Conservation (phyloP, 768 basidiomycete species). For the Omphalotus guepiniiformis region DNA sequence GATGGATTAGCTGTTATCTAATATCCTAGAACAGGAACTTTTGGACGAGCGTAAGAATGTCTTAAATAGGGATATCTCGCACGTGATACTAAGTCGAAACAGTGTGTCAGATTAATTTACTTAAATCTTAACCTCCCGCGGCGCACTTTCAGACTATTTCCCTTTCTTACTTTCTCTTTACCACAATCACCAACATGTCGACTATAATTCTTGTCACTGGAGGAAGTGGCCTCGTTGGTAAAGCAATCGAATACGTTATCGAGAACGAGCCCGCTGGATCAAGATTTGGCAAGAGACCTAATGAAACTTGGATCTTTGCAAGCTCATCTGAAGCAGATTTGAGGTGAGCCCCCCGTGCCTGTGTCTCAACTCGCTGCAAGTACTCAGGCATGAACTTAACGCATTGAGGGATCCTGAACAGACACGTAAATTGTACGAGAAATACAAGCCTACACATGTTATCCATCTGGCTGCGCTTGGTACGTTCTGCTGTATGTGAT, state of each 20-base stretch:
- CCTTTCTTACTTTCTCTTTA: not conserved
- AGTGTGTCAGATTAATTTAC: too few species aligned
- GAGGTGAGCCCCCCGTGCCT: conserved; percentile 40
- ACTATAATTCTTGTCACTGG: conserved; percentile 76
- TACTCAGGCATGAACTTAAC: conserved; percentile 7
- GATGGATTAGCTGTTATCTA: too few species aligned
- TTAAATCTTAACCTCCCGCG: not conserved
- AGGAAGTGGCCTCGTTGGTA: conserved; percentile 84
- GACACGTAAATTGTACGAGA: conserved; percentile 74
- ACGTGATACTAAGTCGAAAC: too few species aligned
- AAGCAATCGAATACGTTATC: conserved; percentile 74
- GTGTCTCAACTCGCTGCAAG: not conserved
- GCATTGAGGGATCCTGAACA: conserved; percentile 58
- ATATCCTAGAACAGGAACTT: too few species aligned
- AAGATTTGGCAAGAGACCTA: conserved; percentile 67
- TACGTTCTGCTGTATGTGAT: conserved; percentile 36
- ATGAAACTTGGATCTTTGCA: conserved; percentile 86
- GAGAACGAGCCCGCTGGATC: conserved; percentile 75
- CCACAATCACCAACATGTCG: conserved; percentile 26
- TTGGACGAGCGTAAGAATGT: too few species aligned
- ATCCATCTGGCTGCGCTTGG: conserved; percentile 94
- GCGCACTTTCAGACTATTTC: not conserved
- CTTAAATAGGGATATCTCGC: too few species aligned
- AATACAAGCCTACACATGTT: conserved; percentile 92
- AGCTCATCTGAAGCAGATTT: conserved; percentile 80